These are phyloP conservation scores for Mycosphaerella sp. DNA, from an alignment of 2,329 filamentous ascomycete species.

Conservation along the genomic window DNA sequence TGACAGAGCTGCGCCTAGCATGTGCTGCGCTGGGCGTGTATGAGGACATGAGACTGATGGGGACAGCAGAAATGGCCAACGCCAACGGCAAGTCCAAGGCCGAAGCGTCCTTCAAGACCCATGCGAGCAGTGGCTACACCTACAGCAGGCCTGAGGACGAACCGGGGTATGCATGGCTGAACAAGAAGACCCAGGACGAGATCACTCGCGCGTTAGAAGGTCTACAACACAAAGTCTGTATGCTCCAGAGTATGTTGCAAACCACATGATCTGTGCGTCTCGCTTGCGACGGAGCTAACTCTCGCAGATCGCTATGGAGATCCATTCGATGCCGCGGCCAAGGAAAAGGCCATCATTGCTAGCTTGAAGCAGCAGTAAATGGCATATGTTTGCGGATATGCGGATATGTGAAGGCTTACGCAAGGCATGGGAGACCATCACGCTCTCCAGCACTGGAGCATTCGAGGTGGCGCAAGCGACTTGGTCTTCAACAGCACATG, in stretches of 20 bases:
- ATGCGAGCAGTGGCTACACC: slow-evolving; percentile 29
- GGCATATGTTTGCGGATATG: background rate
- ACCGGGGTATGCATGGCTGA: slow-evolving; percentile 49
- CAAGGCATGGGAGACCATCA: background rate
- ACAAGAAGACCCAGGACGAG: slow-evolving; percentile 53
- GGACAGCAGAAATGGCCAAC: slow-evolving; percentile 17
- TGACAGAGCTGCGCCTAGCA: background rate
- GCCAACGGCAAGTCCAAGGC: slow-evolving; percentile 18
- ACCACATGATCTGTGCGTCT: background rate
- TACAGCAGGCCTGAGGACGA: slow-evolving; percentile 36
- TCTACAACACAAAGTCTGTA: slow-evolving; percentile 45
- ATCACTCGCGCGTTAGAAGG: slow-evolving; percentile 45
- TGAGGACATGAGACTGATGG: background rate
- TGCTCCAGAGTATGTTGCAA: slow-evolving; percentile 29
- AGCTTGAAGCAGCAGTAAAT: slow-evolving; percentile 16
- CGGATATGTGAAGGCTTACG: slow-evolving; percentile 2
- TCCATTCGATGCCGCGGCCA: slow-evolving; percentile 32
- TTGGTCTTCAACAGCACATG: background rate
- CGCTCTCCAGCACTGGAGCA: background rate
- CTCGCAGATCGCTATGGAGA: slow-evolving; percentile 32
- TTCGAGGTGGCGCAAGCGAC: background rate
- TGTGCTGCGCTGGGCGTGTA: background rate
- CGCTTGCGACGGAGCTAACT: background rate
- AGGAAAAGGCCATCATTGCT: slow-evolving; percentile 27
- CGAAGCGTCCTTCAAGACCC: slow-evolving; percentile 25